phyloP scores from a whole-genome alignment of 192 early-diverging fungal genomes.

The Mortierella claussenii region DNA sequence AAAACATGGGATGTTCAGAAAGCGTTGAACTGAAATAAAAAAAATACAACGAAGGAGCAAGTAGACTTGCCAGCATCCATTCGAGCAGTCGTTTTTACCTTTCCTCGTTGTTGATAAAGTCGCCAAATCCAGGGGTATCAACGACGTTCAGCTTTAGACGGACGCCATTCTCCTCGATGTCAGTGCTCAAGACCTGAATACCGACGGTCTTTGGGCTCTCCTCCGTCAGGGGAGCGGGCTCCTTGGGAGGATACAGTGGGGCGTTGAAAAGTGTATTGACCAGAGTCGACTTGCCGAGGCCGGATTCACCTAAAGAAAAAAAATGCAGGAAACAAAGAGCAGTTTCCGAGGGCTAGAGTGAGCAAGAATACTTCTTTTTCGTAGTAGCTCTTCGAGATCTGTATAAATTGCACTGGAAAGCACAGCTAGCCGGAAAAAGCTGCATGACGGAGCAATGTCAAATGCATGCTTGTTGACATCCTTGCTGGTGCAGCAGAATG shows the following conservation, averaged over 20 bases:
- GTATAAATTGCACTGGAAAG: too few relatives aligned
- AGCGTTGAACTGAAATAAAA: background rate
- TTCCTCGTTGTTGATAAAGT: conserved; percentile 98
- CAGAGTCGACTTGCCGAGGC: conserved; percentile 96
- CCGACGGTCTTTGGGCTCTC: conserved; percentile 79
- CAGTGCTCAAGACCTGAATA: conserved; percentile 80
- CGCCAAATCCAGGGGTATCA: conserved; percentile 98
- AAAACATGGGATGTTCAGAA: background rate
- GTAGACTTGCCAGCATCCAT: too few relatives aligned
- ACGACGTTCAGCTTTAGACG: conserved; percentile 93
- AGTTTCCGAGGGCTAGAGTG: too few relatives aligned
- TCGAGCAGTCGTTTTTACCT: too few relatives aligned
- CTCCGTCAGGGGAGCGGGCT: conserved; percentile 70
- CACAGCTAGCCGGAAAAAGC: too few relatives aligned
- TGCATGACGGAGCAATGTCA: too few relatives aligned
- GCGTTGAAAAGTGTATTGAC: conserved; percentile 98
- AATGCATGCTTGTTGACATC: too few relatives aligned
- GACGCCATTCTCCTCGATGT: conserved; percentile 97
- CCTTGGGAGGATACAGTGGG: conserved; percentile 86
- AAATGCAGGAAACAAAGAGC: conserved; percentile 4
- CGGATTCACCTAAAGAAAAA: conserved; percentile 80
- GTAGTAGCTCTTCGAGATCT: too few relatives aligned
- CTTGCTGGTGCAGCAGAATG: too few relatives aligned
- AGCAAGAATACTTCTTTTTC: too few relatives aligned
- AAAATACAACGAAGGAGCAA: background rate